phyloP scores from a whole-genome alignment of 495 filamentous ascomycete species.

The Neurospora sublineolata region DNA sequence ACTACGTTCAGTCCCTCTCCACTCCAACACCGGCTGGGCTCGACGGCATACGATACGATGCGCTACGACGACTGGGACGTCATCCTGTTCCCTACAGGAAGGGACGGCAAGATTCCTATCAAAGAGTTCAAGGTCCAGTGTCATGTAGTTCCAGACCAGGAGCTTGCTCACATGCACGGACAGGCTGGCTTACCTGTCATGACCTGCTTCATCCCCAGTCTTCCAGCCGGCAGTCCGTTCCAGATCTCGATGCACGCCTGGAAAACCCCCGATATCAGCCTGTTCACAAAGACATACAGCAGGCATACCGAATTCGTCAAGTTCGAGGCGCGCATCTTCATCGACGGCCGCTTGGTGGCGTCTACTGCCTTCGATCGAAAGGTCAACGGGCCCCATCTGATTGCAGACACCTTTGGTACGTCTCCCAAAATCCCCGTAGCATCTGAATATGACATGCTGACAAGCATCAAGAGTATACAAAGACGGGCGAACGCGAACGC shows the following conservation, averaged over 20 bases:
- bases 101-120: constrained; percentile 47
- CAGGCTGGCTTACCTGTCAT: constrained; percentile 50
- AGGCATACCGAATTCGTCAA: constrained; percentile 49
- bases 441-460: neutral
- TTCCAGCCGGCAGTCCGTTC: constrained; percentile 49
- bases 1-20: neutral
- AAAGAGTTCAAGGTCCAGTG: constrained; percentile 84
- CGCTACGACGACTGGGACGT: constrained; percentile 81
- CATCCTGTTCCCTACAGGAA: constrained; percentile 55
- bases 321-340: constrained; percentile 56
- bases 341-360: constrained; percentile 60
- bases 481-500: constrained; percentile 47
- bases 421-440: too few species aligned
- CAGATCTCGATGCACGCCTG: constrained; percentile 74
- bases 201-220: constrained; percentile 64
- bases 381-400: constrained; percentile 48
- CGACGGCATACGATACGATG: constrained; percentile 36
- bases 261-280: constrained; percentile 54
- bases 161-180: constrained; percentile 34
- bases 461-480: constrained; percentile 43
- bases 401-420: constrained; percentile 40
- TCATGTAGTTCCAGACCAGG: constrained; percentile 57
- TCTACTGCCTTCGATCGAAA: constrained; percentile 44
- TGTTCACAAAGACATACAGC: constrained; percentile 48
- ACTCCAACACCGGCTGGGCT: neutral